These are phyloP conservation scores for Pythium aristosporum DNA, from an alignment of 352 stramenopile genomes.

Conservation along the genomic window DNA sequence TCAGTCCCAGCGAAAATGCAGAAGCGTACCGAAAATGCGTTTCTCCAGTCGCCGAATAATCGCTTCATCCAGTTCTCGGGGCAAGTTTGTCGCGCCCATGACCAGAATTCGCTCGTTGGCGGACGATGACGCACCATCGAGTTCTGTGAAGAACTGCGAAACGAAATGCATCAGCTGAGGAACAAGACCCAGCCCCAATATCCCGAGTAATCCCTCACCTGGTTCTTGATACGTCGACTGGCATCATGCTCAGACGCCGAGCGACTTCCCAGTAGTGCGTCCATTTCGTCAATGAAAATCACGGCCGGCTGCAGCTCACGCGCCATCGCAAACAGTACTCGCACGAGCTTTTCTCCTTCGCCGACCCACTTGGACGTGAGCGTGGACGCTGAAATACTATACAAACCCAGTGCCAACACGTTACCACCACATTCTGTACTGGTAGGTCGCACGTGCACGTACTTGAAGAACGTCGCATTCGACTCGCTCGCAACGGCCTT, in stretches of 20 bases:
- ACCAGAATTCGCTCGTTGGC: slow-evolving; percentile 82
- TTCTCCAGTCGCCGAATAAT: slow-evolving; percentile 86
- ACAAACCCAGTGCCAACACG: not conserved
- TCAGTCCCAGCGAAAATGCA: not conserved
- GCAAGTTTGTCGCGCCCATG: slow-evolving; percentile 87
- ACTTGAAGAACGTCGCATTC: slow-evolving; percentile 84
- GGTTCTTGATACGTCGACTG: slow-evolving; percentile 88
- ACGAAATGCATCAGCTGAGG: not conserved
- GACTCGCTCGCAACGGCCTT: slow-evolving; percentile 83
- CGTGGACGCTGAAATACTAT: slow-evolving; percentile 83
- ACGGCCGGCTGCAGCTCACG: slow-evolving; percentile 79
- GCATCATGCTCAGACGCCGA: slow-evolving; percentile 83
- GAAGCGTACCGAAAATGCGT: slow-evolving; percentile 77
- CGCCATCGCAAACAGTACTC: slow-evolving; percentile 92
- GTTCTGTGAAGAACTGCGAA: slow-evolving; percentile 81
- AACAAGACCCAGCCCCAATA: not conserved
- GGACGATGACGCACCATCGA: slow-evolving; percentile 76
- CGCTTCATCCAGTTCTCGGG: slow-evolving; percentile 84
- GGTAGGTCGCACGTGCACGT: not conserved
- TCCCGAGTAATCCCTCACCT: slow-evolving; percentile 35
- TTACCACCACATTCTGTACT: not conserved
- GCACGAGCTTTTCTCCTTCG: slow-evolving; percentile 94
- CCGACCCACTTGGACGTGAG: slow-evolving; percentile 91
- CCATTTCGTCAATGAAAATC: slow-evolving; percentile 91
- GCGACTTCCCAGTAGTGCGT: slow-evolving; percentile 75